These are phyloP conservation scores for Yamadazyma phyllophila DNA, from an alignment of 805 yeast species.

Conservation along the genomic window DNA sequence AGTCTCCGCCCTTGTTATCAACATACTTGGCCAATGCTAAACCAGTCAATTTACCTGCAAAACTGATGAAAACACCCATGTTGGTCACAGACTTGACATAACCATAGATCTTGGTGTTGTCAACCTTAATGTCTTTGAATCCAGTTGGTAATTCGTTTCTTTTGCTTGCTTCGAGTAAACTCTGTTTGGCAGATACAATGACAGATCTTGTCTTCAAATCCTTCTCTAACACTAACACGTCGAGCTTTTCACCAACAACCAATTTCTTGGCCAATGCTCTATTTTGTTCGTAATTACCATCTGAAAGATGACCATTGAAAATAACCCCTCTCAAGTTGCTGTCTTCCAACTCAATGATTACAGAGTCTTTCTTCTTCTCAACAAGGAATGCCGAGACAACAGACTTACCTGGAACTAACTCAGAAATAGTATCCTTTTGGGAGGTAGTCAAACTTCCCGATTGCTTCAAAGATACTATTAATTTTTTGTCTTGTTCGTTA, in stretches of 20 bases:
- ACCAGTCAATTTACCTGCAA: slow-evolving; percentile 79
- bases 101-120: slow-evolving; percentile 55
- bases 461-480: slow-evolving; percentile 73
- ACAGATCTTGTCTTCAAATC: slow-evolving; percentile 60
- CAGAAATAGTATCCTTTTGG: slow-evolving; percentile 45
- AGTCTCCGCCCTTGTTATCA: slow-evolving; percentile 49
- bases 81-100: slow-evolving; percentile 75
- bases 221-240: slow-evolving; percentile 66
- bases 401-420: slow-evolving; percentile 59
- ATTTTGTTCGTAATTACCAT: slow-evolving; percentile 70
- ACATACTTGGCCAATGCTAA: slow-evolving; percentile 75
- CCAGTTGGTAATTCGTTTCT: slow-evolving; percentile 50
- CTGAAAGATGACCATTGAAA: slow-evolving; percentile 71
- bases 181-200: slow-evolving; percentile 60
- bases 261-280: slow-evolving; percentile 63
- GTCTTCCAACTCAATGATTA: slow-evolving; percentile 59
- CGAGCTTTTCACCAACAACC: slow-evolving; percentile 59
- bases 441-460: slow-evolving; percentile 50
- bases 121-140: slow-evolving; percentile 54
- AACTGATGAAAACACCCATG: slow-evolving; percentile 79
- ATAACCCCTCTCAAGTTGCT: slow-evolving; percentile 65
- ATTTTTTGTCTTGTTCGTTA: slow-evolving; percentile 49
- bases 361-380: slow-evolving; percentile 73
- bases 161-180: slow-evolving; percentile 65
- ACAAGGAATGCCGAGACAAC: slow-evolving; percentile 58